These are phyloP conservation scores for Babesia divergens DNA, from an alignment of 169 alveolate genomes.

Conservation along the genomic window DNA sequence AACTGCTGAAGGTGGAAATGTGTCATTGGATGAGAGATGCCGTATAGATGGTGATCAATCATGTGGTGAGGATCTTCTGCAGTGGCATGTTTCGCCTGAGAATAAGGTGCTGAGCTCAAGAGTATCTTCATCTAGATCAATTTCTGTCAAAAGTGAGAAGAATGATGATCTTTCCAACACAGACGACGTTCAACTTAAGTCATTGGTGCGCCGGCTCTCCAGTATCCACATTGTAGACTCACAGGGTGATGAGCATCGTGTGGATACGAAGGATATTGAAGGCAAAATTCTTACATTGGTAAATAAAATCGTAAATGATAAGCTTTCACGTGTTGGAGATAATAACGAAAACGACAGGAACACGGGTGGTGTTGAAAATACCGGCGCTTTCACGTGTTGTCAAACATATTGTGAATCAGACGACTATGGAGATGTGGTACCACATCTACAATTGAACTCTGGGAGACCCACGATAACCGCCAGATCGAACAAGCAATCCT, in stretches of 20 bases:
- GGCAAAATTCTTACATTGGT: not conserved
- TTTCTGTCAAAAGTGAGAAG: not conserved
- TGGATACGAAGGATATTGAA: constrained; percentile 1
- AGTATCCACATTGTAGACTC: constrained; percentile 17
- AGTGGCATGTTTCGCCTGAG: no score
- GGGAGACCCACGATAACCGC: no score
- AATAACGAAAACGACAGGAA: not conserved
- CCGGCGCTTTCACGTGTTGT: not conserved
- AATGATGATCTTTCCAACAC: not conserved
- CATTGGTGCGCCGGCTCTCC: not conserved
- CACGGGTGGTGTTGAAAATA: not conserved
- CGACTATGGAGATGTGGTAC: not conserved
- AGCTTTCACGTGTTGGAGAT: not conserved
- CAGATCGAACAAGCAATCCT: no score
- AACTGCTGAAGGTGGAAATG: no score
- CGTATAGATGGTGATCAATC: no score
- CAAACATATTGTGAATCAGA: not conserved
- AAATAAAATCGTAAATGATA: not conserved
- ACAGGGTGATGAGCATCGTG: not conserved
- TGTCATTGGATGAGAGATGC: no score
- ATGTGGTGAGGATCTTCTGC: no score
- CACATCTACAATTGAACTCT: no score
- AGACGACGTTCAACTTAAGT: not conserved
- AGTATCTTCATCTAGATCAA: not conserved
- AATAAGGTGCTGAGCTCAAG: not conserved